Conservation (phyloP, 2,329 filamentous ascomycete genomes). For the Scopulariopsis brevicaulis region DNA sequence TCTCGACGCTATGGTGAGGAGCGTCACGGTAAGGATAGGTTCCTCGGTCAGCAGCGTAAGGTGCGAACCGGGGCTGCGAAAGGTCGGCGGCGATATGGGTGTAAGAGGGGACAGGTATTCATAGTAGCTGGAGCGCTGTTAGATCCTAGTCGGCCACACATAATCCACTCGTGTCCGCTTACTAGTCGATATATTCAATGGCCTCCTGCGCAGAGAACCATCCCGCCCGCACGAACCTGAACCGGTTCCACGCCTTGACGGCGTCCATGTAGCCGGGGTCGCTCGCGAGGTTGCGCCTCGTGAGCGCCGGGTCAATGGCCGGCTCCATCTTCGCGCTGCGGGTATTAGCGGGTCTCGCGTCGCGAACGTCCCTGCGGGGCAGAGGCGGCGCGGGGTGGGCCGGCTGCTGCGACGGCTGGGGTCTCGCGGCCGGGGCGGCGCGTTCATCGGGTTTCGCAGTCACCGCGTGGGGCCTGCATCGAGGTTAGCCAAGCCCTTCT, state of each 20-base stretch:
- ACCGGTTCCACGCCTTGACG: conserved; percentile 77
- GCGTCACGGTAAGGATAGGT: conserved; percentile 82
- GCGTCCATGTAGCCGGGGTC: conserved; percentile 56
- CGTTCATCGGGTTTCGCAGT: neutral
- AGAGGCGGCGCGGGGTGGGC: neutral
- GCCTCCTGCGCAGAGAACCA: conserved; percentile 95
- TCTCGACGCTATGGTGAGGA: conserved; percentile 82
- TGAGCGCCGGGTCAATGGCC: conserved; percentile 33
- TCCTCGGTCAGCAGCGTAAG: conserved; percentile 75
- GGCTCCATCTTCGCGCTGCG: conserved; percentile 16
- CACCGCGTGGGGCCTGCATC: neutral
- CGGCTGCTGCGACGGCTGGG: neutral
- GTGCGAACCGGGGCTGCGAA: conserved; percentile 71
- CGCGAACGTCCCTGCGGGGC: conserved; percentile 1
- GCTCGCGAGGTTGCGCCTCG: conserved; percentile 28
- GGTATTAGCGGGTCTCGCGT: neutral
- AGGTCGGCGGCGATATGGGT: conserved; percentile 86
- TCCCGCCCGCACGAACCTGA: conserved; percentile 89
- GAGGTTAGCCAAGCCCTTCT: neutral
- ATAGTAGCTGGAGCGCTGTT: conserved; percentile 57
- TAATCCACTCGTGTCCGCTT: conserved; percentile 19
- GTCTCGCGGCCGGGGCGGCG: neutral
- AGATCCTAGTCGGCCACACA: neutral
- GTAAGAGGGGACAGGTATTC: conserved; percentile 83
- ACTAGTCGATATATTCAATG: conserved; percentile 90